Base-by-base conservation (phyloP, 495 filamentous ascomycete species). In the Gamarada debralockiae region DNA sequence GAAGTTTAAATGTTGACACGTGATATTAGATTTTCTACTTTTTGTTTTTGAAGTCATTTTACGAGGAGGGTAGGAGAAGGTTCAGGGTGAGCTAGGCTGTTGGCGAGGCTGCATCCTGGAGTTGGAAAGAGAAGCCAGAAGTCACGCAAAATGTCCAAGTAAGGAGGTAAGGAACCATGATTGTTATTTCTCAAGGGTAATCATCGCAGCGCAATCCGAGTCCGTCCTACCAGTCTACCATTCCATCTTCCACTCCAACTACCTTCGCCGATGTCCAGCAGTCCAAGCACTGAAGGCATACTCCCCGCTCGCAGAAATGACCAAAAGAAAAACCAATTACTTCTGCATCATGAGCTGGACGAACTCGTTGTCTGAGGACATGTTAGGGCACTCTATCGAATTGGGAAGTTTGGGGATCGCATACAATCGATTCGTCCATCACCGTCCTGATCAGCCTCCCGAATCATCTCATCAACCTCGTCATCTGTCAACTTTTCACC, bases 341-440 rank as follows among this genome's bases (percentile, higher is more conserved):
- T 98, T 98, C 84, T 98, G 93, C 92, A 98, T 97, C 93, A 98
- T 98, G 67, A 98, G 85, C 78, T 98, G 93, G 62, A 98, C 93
- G 70, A 98, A 98, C 77, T 98, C 93, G 79, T 98, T 97, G 76
- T 98, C 93, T 98, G 17, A 44, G 8, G 37, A 44, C 29, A 25
- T 20, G 27, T 29, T 17, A 29, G 34, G 13, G 23, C 10, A 23
- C 0, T 23, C 22, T 3, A 3, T 10, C 44, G 25, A 27, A 33
- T 47, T 29, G 25, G 49, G 38, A 25, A 15, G 22, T 13, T 17
- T 23, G 20, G 17, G 25, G 52, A 49, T 8, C 17, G 63, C 77
- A 36, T 73, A 98, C 93, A 98, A 73, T 98, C 93, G 66, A 98
- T 98, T 55, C 86, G 79, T 57, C 61, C 93, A 72, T 98, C 93